Evolutionary conservation across 2,329 filamentous ascomycete genomes (phyloP), one percentile per base, ranked within the genome.

Genomic region (Cytospora paraplurivora): DNA sequence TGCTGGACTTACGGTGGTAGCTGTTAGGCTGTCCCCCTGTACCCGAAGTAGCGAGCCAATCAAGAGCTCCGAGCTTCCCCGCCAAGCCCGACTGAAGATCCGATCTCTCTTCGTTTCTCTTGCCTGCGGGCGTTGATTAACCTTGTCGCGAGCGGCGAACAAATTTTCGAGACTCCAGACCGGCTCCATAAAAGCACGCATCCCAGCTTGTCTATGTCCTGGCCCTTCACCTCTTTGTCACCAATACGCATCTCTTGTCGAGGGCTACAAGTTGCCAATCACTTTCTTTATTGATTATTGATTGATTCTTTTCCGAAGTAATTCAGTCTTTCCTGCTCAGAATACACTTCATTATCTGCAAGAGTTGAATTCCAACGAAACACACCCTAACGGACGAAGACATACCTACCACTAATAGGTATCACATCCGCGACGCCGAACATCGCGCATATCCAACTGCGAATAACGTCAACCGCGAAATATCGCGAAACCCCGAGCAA

Each of bases 211-310:
- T 35, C 27, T 27, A 27, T 27, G 27, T 27, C 27, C 27, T 27
- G 27, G 49, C 50, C 34, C 32, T 41, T 37, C 41, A n/a, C 56
- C n/a, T 47, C 7, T n/a, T 44, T 44, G 41, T 41, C 60, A 51
- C 41, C 44, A 47, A n/a, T 15, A 44, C 12, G 8, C 19, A 44
- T 44, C 17, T 15, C 41, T n/a, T 7, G n/a, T 44, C n/a, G 19
- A n/a, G 51, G 41, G 41, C 21, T 38, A 35, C 12, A 37, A 27
- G 13, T 54, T 49, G 55, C 56, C 53, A 37, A n/a, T 44, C 33
- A 66, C 64, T 57, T 50, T 66, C 64, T 63, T 63, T 63, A 44
- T 56, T 37, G 27, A 27, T 34, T 21, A 32, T 38, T 62, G 33
- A 49, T 35, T 49, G 35, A 32, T 38, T 62, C 19, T 53, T 35